Conservation (phyloP, 1,284 basidiomycete species). For the Pseudozyma hubeiensis region DNA sequence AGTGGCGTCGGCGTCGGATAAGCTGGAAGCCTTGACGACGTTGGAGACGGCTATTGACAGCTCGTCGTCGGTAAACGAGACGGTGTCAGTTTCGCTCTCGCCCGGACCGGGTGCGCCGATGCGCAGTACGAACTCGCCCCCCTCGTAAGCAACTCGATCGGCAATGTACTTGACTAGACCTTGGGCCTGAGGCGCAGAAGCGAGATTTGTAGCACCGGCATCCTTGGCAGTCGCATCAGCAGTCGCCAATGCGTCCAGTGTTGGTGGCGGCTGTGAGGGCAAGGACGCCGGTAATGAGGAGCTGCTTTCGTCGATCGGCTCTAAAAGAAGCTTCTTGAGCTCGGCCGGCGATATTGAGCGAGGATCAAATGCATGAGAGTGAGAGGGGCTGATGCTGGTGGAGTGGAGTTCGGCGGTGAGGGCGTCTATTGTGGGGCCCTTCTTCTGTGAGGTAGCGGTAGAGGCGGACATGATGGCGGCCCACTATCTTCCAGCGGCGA, state of each 20-base stretch:
- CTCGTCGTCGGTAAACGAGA: slow-evolving; percentile 40
- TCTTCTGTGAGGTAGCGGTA: slow-evolving; percentile 27
- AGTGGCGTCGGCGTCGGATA: slow-evolving; percentile 49
- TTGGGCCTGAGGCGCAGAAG: slow-evolving; percentile 14
- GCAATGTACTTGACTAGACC: slow-evolving; percentile 46
- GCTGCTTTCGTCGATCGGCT: slow-evolving; percentile 21
- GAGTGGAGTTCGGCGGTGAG: slow-evolving; percentile 45
- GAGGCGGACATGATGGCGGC: slow-evolving; percentile 24
- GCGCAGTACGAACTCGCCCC: slow-evolving; percentile 52
- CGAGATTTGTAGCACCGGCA: not conserved
- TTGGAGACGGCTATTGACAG: slow-evolving; percentile 45
- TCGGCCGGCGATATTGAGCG: slow-evolving; percentile 9
- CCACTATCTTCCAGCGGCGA: no score
- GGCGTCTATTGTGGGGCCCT: slow-evolving; percentile 51
- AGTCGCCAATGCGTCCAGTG: not conserved
- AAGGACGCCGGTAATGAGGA: slow-evolving; percentile 10
- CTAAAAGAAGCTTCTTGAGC: slow-evolving; percentile 44
- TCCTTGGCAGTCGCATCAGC: slow-evolving; percentile 1
- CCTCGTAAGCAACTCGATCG: slow-evolving; percentile 44
- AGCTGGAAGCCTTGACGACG: slow-evolving; percentile 38
- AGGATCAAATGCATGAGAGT: slow-evolving; percentile 3
- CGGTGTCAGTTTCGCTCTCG: slow-evolving; percentile 5
- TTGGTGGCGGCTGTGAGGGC: slow-evolving; percentile 3
- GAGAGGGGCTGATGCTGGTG: slow-evolving; percentile 9
- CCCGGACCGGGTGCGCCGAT: slow-evolving; percentile 26